Conservation (phyloP, 1,139 yeast genomes). For the Blastobotrys persicus region DNA sequence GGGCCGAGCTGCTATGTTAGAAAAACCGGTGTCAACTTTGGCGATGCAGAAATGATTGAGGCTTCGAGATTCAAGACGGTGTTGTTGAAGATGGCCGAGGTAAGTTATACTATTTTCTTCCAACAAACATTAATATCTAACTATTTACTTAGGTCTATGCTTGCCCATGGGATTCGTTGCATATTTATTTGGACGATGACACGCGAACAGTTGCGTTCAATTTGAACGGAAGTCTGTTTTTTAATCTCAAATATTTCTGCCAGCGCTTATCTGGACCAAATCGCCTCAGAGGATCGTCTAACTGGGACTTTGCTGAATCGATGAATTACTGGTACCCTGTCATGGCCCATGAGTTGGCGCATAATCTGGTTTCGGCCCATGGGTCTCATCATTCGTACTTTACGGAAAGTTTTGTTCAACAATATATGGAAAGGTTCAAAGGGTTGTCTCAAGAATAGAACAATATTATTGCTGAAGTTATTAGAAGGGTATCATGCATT, state of each 20-base stretch:
- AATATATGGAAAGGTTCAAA: conserved; percentile 26
- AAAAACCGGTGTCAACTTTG: conserved; percentile 3
- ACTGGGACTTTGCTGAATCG: conserved; percentile 25
- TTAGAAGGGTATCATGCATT: background rate
- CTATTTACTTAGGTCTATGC: conserved; percentile 21
- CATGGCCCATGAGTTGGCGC: conserved; percentile 44
- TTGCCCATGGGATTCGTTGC: conserved; percentile 28
- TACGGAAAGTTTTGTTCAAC: conserved; percentile 36
- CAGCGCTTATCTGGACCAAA: conserved; percentile 19
- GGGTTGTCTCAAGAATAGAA: background rate
- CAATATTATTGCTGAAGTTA: no score
- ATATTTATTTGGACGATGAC: conserved; percentile 34
- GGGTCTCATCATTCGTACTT: conserved; percentile 40
- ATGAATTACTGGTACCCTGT: conserved; percentile 42
- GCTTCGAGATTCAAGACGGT: conserved; percentile 18
- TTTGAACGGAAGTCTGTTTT: conserved; percentile 39
- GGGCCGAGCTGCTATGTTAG: conserved; percentile 14
- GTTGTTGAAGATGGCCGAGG: conserved; percentile 16
- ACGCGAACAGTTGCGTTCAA: conserved; percentile 39
- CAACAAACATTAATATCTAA: no score
- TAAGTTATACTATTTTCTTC: no score
- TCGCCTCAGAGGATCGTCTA: conserved; percentile 19
- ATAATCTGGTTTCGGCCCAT: conserved; percentile 38
- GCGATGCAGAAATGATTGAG: conserved; percentile 10
- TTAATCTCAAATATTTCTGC: conserved; percentile 37